Evolutionary conservation across 2,329 filamentous ascomycete species (phyloP).

Genomic region (Aspergillus sp.): DNA sequence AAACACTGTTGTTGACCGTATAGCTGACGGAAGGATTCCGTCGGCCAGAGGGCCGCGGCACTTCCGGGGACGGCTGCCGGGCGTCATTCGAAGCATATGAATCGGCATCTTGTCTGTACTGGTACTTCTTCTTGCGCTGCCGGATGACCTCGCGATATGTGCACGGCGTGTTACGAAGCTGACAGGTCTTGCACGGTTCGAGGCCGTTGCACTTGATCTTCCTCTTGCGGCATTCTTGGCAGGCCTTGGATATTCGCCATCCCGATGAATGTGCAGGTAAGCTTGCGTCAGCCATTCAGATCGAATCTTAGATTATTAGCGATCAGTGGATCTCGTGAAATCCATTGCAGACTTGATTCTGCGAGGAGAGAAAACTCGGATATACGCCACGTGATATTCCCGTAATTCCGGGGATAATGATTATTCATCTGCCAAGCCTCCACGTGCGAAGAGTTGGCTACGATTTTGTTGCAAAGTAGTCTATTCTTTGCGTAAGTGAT

Average conservation of each 20-base stretch:
- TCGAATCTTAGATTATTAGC: neutral
- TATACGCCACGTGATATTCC: neutral
- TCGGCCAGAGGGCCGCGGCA: conserved; percentile 14
- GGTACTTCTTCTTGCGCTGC: conserved; percentile 35
- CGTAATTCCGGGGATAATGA: neutral
- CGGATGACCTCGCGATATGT: conserved; percentile 39
- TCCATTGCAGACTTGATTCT: neutral
- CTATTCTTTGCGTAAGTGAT: too few species aligned
- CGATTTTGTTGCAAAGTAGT: too few species aligned
- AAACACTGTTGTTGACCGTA: conserved; percentile 45
- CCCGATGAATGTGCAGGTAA: conserved; percentile 17
- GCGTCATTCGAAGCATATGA: conserved; percentile 1
- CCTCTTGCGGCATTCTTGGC: conserved; percentile 42
- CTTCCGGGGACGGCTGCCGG: conserved; percentile 15
- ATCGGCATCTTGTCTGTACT: conserved; percentile 5
- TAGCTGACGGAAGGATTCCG: conserved; percentile 22
- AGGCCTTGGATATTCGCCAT: conserved; percentile 41
- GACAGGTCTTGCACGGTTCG: conserved; percentile 43
- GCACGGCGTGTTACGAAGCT: conserved; percentile 31
- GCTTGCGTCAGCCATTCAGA: conserved; percentile 25
- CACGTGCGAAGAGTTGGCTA: too few species aligned
- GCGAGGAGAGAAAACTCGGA: neutral
- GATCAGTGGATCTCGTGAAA: neutral
- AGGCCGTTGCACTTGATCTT: conserved; percentile 43
- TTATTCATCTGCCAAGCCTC: neutral